These are phyloP conservation scores for Zea luxurians DNA, from an alignment of 176 grass and related monocot species.

Conservation along the genomic window DNA sequence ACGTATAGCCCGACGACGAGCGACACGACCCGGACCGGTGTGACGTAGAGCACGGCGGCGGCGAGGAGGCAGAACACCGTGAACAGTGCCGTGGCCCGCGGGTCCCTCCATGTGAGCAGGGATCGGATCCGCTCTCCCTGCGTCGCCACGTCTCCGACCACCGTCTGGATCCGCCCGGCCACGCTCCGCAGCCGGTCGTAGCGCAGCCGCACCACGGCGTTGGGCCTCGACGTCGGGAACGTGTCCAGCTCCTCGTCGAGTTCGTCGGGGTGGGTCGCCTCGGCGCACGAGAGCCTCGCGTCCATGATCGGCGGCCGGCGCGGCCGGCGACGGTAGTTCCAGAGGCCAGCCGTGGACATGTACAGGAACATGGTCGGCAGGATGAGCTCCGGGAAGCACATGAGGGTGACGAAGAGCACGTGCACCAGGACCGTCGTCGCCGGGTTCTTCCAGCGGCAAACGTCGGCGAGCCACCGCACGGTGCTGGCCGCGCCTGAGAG, in stretches of 20 bases:
- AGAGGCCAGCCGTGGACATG: constrained; percentile 51
- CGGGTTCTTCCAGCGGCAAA: constrained; percentile 68
- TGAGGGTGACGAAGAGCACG: constrained; percentile 53
- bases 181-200: constrained; percentile 85
- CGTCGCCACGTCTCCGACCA: constrained; percentile 76
- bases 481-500: constrained; percentile 43
- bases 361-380: constrained; percentile 58
- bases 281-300: constrained; percentile 60
- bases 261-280: constrained; percentile 51
- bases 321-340: constrained; percentile 55
- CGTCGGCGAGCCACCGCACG: constrained; percentile 51
- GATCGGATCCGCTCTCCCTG: constrained; percentile 71
- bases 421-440: constrained; percentile 54
- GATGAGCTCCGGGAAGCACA: constrained; percentile 76
- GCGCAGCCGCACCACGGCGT: constrained; percentile 60
- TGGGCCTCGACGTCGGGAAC: constrained; percentile 63
- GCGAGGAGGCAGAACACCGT: constrained; percentile 51
- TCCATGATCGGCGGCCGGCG: constrained; percentile 57
- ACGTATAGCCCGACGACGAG: constrained; percentile 50
- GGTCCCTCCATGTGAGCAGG: constrained; percentile 78
- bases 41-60: constrained; percentile 50
- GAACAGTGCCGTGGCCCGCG: constrained; percentile 65
- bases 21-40: constrained; percentile 48
- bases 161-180: constrained; percentile 69
- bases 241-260: constrained; percentile 88